phyloP scores from a whole-genome alignment of 2,329 filamentous ascomycete species.

The Huntiella abstrusa region DNA sequence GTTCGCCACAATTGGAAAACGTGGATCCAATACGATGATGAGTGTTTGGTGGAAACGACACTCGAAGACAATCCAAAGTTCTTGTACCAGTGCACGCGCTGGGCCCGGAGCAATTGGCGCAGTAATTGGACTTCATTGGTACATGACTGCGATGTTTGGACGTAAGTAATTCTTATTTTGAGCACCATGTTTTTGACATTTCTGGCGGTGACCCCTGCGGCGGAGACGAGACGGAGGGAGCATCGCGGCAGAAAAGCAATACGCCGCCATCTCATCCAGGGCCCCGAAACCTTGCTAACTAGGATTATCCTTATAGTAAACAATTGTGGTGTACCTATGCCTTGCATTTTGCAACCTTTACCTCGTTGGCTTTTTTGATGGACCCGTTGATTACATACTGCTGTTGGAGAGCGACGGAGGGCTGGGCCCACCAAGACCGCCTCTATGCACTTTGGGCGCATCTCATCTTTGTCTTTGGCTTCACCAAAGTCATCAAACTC shows the following conservation, averaged over 20 bases:
- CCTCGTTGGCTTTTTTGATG: slow-evolving; percentile 63
- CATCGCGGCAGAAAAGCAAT: too few relatives aligned
- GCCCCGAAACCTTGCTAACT: too few relatives aligned
- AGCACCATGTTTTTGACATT: neutral
- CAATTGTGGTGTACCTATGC: slow-evolving; percentile 91
- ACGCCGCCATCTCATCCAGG: too few relatives aligned
- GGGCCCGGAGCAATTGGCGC: slow-evolving; percentile 95
- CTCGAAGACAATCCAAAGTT: slow-evolving; percentile 79
- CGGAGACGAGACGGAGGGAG: too few relatives aligned
- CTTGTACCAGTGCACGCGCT: slow-evolving; percentile 79
- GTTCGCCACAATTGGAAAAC: slow-evolving; percentile 86
- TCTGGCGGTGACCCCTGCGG: neutral
- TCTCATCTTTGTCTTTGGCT: slow-evolving; percentile 54
- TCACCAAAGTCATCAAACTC: slow-evolving; percentile 83
- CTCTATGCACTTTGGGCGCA: slow-evolving; percentile 40
- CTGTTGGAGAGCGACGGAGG: slow-evolving; percentile 47
- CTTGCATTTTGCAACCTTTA: slow-evolving; percentile 80
- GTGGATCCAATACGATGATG: slow-evolving; percentile 81
- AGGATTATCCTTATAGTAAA: slow-evolving; percentile 33
- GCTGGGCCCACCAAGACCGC: slow-evolving; percentile 33
- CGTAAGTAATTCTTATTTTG: slow-evolving; percentile 39
- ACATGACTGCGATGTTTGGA: slow-evolving; percentile 66
- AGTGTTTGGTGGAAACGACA: slow-evolving; percentile 84
- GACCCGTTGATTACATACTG: slow-evolving; percentile 56
- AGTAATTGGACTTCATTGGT: slow-evolving; percentile 87